Evolutionary conservation across 2,329 filamentous ascomycete genomes (phyloP).

Genomic region (Ceratocystis colombiana): DNA sequence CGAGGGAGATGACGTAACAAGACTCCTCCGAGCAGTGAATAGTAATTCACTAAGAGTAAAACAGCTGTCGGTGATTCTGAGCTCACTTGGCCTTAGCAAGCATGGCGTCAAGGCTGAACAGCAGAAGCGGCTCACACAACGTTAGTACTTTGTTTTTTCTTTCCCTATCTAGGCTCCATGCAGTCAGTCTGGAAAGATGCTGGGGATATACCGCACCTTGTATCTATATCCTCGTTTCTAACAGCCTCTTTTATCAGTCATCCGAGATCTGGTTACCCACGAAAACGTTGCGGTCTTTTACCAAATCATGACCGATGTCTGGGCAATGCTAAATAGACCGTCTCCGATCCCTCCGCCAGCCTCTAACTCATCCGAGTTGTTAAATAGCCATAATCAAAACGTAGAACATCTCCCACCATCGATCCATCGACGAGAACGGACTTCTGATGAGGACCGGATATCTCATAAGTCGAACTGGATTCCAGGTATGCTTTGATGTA

Average conservation of each 20-base stretch:
- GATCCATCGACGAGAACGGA: no score
- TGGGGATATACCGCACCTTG: no score
- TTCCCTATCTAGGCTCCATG: neutral
- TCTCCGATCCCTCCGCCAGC: neutral
- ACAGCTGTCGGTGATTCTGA: conserved; percentile 67
- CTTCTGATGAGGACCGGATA: no score
- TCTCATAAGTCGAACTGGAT: no score
- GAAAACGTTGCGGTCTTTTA: conserved; percentile 37
- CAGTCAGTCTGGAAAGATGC: neutral
- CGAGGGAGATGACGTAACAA: conserved; percentile 35
- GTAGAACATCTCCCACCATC: no score
- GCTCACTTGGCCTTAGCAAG: conserved; percentile 61
- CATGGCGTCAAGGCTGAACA: conserved; percentile 78
- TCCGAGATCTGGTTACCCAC: conserved; percentile 34
- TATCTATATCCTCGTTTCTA: neutral
- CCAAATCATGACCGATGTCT: conserved; percentile 31
- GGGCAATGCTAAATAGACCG: neutral
- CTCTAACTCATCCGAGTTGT: neutral
- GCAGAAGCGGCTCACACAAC: conserved; percentile 63
- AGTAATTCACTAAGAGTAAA: conserved; percentile 42
- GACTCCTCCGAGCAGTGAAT: conserved; percentile 39
- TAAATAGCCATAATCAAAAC: neutral
- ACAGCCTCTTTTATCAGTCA: conserved; percentile 33
- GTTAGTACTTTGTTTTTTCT: conserved; percentile 45
- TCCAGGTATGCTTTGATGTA: no score